Conservation (phyloP, 1,284 basidiomycete genomes). For the Ustilago crameri region DNA sequence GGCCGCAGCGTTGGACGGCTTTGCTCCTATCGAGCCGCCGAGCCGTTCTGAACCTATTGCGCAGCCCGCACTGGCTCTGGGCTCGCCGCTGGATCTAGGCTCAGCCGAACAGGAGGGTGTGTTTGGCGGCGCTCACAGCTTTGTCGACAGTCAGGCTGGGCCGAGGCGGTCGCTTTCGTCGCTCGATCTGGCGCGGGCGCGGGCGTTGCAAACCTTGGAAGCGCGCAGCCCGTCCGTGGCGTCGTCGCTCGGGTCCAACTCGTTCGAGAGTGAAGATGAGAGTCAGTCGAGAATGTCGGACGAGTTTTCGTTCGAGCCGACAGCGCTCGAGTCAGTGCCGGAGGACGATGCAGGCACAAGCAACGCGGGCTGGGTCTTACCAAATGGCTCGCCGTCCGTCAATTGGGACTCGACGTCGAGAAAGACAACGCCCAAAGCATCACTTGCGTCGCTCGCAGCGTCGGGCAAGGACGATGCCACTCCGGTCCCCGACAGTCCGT, state of each 20-base stretch:
- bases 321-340: constrained; percentile 37
- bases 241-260: constrained; percentile 6
- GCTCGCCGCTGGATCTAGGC: constrained; percentile 42
- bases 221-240: constrained; percentile 17
- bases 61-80: constrained; percentile 20
- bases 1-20: background rate
- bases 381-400: constrained; percentile 6
- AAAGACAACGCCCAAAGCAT: constrained; percentile 33
- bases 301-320: constrained; percentile 44
- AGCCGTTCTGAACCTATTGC: background rate
- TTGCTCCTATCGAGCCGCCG: background rate
- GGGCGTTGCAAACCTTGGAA: constrained; percentile 30
- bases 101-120: constrained; percentile 27
- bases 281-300: constrained; percentile 19
- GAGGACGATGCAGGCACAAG: constrained; percentile 15
- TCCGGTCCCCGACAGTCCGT: constrained; percentile 29
- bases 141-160: constrained; percentile 7
- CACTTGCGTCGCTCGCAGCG: constrained; percentile 8
- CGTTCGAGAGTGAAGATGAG: constrained; percentile 29
- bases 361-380: background rate
- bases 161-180: constrained; percentile 32
- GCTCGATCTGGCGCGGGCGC: constrained; percentile 38
- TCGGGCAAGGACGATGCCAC: constrained; percentile 4
- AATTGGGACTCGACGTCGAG: constrained; percentile 24
- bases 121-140: constrained; percentile 27